Evolutionary conservation across 768 basidiomycete genomes (phyloP), one percentile per base, ranked within the genome.

Genomic region (Mycena capillaripes): DNA sequence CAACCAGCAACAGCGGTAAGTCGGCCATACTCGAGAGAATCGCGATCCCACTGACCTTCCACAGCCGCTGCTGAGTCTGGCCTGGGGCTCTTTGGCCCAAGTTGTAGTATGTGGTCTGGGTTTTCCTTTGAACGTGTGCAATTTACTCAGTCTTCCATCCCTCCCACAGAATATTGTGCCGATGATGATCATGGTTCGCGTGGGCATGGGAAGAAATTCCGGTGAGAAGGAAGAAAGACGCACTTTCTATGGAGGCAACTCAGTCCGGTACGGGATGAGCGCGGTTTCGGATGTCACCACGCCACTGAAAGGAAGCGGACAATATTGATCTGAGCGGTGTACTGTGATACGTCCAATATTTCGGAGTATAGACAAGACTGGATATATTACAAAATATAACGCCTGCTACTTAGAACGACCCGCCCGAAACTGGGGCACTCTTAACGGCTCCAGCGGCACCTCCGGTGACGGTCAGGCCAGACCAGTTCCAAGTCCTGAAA

Each of bases 381-480:
- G n/a, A n/a, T n/a, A n/a, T n/a, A n/a, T n/a, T n/a, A n/a, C n/a
- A n/a, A n/a, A n/a, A n/a, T n/a, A n/a, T n/a, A n/a, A n/a, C n/a
- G n/a, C n/a, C n/a, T n/a, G n/a, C 23, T 19, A 19, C 23, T 69
- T 30, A 77, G 55, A 75, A 77, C 16, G 76, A 77, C 6, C 76
- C 76, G 7, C 76, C 76, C 2, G 42, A 60, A 14, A 77, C 71
- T 32, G 70, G 74, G 17, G 76, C 76, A 34, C 75, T 77, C 44
- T 77, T 77, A 4, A 77, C 71, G 2, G 64, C 71, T 10, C 76
- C 76, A 8, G 55, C 74, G 5, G 68, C 21, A 23, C 76, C 76
- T 17, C 76, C 76, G 9, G 74, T 77, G 17, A 66, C 76, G 23
- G 74, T 73, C 68, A 77, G 40, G 0, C 76, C 76, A 21, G 71